Conservation (phyloP, 805 yeast species). For the Barnettozyma vustinii region DNA sequence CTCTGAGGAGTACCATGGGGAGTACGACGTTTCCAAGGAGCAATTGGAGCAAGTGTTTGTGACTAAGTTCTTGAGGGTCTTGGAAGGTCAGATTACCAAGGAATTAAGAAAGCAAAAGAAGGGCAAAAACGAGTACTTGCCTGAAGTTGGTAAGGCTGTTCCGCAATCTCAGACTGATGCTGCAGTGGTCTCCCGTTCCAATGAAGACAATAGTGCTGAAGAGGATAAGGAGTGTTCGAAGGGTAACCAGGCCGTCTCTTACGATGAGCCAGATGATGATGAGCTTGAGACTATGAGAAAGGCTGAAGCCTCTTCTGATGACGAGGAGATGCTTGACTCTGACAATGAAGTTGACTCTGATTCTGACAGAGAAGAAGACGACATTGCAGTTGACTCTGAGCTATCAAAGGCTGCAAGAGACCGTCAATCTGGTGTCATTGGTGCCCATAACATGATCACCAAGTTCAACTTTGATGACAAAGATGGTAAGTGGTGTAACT, state of each 20-base stretch:
- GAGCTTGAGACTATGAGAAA: constrained; percentile 85
- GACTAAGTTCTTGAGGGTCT: constrained; percentile 55
- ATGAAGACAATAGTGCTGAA: constrained; percentile 47
- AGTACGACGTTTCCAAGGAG: constrained; percentile 81
- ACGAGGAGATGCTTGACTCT: constrained; percentile 37
- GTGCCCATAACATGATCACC: constrained; percentile 67
- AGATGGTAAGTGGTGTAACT: constrained; percentile 88
- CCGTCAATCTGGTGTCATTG: constrained; percentile 78
- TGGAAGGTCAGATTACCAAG: constrained; percentile 70
- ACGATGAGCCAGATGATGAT: constrained; percentile 94
- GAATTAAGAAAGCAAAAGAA: constrained; percentile 80
- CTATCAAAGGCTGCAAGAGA: constrained; percentile 65
- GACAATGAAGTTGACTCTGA: constrained; percentile 39
- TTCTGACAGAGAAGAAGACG: constrained; percentile 36
- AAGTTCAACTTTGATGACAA: constrained; percentile 87
- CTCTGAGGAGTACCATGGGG: constrained; percentile 69
- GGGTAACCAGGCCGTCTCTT: constrained; percentile 82
- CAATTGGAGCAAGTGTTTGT: constrained; percentile 70
- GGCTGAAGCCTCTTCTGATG: constrained; percentile 76
- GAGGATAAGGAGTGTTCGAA: constrained; percentile 56
- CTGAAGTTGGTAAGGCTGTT: constrained; percentile 67
- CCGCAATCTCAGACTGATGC: constrained; percentile 47
- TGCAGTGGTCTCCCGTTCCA: constrained; percentile 32
- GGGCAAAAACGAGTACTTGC: constrained; percentile 41
- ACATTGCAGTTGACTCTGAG: constrained; percentile 25